These are phyloP conservation scores for Diaporthe humulicola DNA, from an alignment of 2,329 filamentous ascomycete genomes.

Conservation along the genomic window DNA sequence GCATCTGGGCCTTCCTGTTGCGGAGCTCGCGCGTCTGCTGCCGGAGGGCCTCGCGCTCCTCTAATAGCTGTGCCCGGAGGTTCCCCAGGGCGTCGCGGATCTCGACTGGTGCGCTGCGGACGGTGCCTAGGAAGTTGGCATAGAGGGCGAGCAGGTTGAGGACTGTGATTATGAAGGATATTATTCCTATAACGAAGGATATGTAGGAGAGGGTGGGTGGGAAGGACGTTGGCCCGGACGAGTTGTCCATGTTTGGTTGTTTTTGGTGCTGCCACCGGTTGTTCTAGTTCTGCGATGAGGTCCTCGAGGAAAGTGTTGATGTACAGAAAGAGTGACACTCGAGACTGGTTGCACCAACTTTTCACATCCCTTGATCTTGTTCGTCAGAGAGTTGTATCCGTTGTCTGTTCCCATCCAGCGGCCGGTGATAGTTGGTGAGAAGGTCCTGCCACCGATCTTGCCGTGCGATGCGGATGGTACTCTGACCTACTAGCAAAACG, in stretches of 20 bases:
- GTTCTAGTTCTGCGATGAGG: not conserved
- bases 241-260: constrained; percentile 10
- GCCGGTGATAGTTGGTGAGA: not conserved
- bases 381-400: not conserved
- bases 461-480: not conserved
- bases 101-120: constrained; percentile 40
- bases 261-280: not conserved
- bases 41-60: constrained; percentile 42
- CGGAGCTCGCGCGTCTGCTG: constrained; percentile 41
- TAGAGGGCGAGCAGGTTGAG: constrained; percentile 42
- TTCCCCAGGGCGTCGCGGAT: constrained; percentile 40
- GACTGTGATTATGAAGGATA: constrained; percentile 39
- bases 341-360: not conserved
- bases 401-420: not conserved
- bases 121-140: constrained; percentile 39
- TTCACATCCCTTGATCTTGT: not conserved
- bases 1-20: constrained; percentile 30
- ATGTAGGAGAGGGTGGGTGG: constrained; percentile 29
- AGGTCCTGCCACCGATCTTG: not conserved
- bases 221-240: constrained; percentile 5
- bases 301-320: not conserved
- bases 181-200: constrained; percentile 38
- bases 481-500: constrained; percentile 2
- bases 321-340: not conserved
- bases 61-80: constrained; percentile 40